Conservation (phyloP, 768 basidiomycete genomes). For the Phlebiopsis flavidoalba region DNA sequence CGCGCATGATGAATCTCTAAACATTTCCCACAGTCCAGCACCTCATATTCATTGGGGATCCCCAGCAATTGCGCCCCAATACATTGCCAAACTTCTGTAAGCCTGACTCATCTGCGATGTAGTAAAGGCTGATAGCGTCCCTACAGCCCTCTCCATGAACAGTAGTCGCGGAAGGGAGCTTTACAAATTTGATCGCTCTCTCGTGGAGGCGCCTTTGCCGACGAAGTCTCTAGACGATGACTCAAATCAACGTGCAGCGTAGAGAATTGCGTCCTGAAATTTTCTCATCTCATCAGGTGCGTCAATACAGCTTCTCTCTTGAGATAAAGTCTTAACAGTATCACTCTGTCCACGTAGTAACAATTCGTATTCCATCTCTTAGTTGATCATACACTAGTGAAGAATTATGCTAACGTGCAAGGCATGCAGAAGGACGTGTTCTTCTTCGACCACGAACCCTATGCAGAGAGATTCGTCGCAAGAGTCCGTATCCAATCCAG, state of each 20-base stretch:
- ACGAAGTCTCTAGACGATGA: constrained; percentile 63
- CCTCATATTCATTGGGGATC: constrained; percentile 77
- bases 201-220: no score
- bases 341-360: constrained; percentile 31
- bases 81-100: constrained; percentile 58
- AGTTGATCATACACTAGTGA: constrained; percentile 51
- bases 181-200: constrained; percentile 44
- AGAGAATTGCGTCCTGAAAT: constrained; percentile 74
- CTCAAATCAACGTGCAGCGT: constrained; percentile 64
- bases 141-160: constrained; percentile 64
- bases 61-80: constrained; percentile 67
- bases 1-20: background rate
- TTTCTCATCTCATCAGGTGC: constrained; percentile 54
- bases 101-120: constrained; percentile 10
- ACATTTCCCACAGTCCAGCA: constrained; percentile 46
- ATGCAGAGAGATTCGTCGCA: constrained; percentile 50
- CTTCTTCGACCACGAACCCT: constrained; percentile 57
- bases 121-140: background rate
- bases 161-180: constrained; percentile 45
- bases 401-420: constrained; percentile 46
- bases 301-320: constrained; percentile 4
- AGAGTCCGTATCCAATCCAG: constrained; percentile 63
- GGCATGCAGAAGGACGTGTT: constrained; percentile 63
- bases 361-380: constrained; percentile 58
- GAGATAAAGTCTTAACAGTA: background rate